Conservation (phyloP, 2,329 filamentous ascomycete species). For the Hypoxylon sp. region DNA sequence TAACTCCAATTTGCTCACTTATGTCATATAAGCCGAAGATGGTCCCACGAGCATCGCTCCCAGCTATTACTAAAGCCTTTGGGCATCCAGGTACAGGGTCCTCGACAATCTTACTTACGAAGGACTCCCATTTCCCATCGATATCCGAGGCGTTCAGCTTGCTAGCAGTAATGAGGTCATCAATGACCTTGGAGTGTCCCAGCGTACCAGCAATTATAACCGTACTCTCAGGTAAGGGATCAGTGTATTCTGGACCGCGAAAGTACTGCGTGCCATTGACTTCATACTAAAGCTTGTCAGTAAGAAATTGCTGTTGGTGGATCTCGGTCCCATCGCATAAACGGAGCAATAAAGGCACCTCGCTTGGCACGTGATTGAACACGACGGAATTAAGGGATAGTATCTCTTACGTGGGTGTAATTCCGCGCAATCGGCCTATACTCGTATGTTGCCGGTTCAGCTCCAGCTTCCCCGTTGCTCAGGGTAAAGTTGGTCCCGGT, state of each 20-base stretch:
- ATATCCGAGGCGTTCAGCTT: slow-evolving; percentile 70
- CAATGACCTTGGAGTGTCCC: slow-evolving; percentile 72
- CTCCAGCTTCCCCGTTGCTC: slow-evolving; percentile 60
- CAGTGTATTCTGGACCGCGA: slow-evolving; percentile 59
- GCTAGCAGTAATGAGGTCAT: slow-evolving; percentile 65
- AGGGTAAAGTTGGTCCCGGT: slow-evolving; percentile 74
- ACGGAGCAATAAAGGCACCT: neutral
- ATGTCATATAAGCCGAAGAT: slow-evolving; percentile 79
- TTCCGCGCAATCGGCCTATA: slow-evolving; percentile 61
- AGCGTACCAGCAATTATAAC: slow-evolving; percentile 78
- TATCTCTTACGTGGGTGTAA: slow-evolving; percentile 60
- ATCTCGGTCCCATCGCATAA: neutral
- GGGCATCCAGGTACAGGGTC: slow-evolving; percentile 68
- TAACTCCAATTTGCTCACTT: slow-evolving; percentile 79
- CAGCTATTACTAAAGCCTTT: slow-evolving; percentile 74
- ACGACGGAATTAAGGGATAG: no score
- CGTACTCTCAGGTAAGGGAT: slow-evolving; percentile 59
- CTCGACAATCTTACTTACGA: slow-evolving; percentile 69
- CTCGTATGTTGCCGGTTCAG: slow-evolving; percentile 56
- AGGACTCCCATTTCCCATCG: slow-evolving; percentile 77
- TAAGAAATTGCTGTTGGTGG: neutral
- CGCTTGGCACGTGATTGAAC: no score
- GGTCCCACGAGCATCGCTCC: slow-evolving; percentile 67
- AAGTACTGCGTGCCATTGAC: slow-evolving; percentile 58
- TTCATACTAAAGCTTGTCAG: slow-evolving; percentile 54